Percentiles rank a stretch among this genome's conserved stretches.
These are phyloP conservation scores for Neurospora tetraspora DNA, from an alignment of 495 filamentous ascomycete species.

Conservation along the genomic window DNA sequence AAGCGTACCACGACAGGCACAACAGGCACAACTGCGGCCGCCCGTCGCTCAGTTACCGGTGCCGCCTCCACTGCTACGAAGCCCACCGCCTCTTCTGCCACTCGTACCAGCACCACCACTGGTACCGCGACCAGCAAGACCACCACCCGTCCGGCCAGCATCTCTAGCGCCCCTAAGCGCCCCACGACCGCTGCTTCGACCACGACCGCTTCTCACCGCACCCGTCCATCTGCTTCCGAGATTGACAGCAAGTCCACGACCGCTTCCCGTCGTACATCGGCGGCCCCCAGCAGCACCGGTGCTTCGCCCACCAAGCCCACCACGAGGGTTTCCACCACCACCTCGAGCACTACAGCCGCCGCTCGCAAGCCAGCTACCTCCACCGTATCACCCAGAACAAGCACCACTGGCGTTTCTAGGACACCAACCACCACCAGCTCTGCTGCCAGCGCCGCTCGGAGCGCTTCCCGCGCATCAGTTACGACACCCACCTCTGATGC, in stretches of 20 bases:
- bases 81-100: conserved; percentile 26
- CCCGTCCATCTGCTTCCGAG: conserved; percentile 36
- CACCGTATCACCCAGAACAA: conserved; percentile 18
- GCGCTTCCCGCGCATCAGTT: conserved; percentile 22
- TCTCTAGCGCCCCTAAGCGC: conserved; percentile 23
- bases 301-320: conserved; percentile 32
- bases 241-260: conserved; percentile 38
- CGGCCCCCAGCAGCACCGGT: conserved; percentile 17
- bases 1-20: conserved; percentile 18
- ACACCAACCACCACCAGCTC: conserved; percentile 14
- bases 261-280: conserved; percentile 31
- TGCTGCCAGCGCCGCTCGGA: conserved; percentile 16
- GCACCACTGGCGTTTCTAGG: conserved; percentile 14
- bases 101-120: conserved; percentile 22
- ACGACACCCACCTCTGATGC: conserved; percentile 31
- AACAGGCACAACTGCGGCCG: conserved; percentile 6
- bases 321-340: conserved; percentile 10
- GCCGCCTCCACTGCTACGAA: conserved; percentile 25
- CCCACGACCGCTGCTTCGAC: conserved; percentile 24
- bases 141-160: conserved; percentile 23
- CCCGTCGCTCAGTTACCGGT: conserved; percentile 7
- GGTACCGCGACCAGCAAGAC: conserved; percentile 23
- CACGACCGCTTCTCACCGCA: conserved; percentile 23
- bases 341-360: conserved; percentile 26
- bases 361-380: conserved; percentile 29